Evolutionary conservation across 257 asterid genomes (phyloP), one percentile per base, ranked within the genome.

Genomic region (Primulina huaijiensis): DNA sequence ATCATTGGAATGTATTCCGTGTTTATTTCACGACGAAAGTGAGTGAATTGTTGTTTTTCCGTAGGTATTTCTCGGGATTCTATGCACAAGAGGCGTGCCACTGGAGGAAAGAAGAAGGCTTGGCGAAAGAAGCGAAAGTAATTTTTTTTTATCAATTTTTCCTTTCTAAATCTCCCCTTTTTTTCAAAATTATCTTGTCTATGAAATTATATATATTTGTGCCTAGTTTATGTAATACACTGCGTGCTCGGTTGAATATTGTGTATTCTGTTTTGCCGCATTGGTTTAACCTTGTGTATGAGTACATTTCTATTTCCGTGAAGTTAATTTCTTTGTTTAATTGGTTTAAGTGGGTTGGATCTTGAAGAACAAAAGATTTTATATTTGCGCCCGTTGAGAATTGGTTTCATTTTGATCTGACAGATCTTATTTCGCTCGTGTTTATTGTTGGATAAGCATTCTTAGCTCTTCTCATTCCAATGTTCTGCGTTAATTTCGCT

Each of bases 51-150:
- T 5, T 65, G 7, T 12, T 23, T 27, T 12, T 33, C 33, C 23
- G 52, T 29, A 78, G 86, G 86, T 79, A 82, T 82, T 72, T 82
- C 86, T 4, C 69, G 84, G 53, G 86, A 82, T 33, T 79, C 86
- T 70, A 82, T 82, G 85, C 83, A 81, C 83, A 81, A 81, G 83
- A 78, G 85, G 72, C 81, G 85, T 52, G 83, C 79, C 70, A 81
- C 85, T 61, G 83, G 83, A 29, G 85, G 85, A 56, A 81, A 81
- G 79, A 81, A 81, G 79, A 81, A 82, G 52, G 80, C 84, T 7
- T 79, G 86, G 86, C 79, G 84, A 74, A 82, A 82, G 84, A 82
- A 82, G 86, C 79, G 84, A 50, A 82, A 82, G 86, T 82, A 25
- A 43, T 64, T 62, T 40, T 21, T 60, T 62, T 65, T 38, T 34